Conservation (phyloP, 2,329 filamentous ascomycete genomes). For the Venturia pyrina region DNA sequence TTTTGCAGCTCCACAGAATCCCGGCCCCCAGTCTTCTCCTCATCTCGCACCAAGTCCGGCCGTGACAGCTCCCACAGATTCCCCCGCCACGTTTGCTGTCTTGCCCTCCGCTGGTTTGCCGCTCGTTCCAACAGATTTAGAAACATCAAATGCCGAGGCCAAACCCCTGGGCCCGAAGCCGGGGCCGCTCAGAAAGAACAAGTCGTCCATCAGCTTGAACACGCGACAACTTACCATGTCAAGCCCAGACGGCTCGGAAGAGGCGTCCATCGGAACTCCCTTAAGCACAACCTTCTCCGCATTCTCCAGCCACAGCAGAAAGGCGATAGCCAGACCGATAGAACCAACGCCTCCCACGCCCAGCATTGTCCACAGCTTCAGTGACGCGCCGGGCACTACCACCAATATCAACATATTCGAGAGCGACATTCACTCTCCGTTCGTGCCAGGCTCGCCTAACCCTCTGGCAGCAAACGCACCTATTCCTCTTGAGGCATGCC, state of each 20-base stretch:
- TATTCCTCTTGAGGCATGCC: constrained; percentile 79
- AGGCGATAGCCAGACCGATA: constrained; percentile 43
- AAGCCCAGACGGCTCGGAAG: constrained; percentile 52
- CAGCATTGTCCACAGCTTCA: constrained; percentile 35
- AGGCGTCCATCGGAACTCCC: constrained; percentile 65
- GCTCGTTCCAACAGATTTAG: neutral
- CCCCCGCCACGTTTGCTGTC: constrained; percentile 14
- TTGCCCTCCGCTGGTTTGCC: neutral
- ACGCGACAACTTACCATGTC: constrained; percentile 62
- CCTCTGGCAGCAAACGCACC: constrained; percentile 55
- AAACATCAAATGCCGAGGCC: neutral
- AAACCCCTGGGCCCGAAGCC: neutral
- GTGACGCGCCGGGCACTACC: constrained; percentile 37
- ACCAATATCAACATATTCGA: constrained; percentile 77
- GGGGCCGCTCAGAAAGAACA: constrained; percentile 36
- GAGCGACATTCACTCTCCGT: constrained; percentile 62
- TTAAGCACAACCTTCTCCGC: constrained; percentile 56
- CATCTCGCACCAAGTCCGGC: neutral
- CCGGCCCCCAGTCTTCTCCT: neutral
- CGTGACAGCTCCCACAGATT: neutral
- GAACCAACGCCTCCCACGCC: constrained; percentile 57
- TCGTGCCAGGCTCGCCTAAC: constrained; percentile 55
- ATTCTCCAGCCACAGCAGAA: constrained; percentile 25
- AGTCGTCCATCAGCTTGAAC: constrained; percentile 54
- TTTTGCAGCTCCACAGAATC: neutral